Evolutionary conservation across 2,329 filamentous ascomycete genomes (phyloP), one percentile per base, ranked within the genome.

Genomic region (Samsoniella hepiali): DNA sequence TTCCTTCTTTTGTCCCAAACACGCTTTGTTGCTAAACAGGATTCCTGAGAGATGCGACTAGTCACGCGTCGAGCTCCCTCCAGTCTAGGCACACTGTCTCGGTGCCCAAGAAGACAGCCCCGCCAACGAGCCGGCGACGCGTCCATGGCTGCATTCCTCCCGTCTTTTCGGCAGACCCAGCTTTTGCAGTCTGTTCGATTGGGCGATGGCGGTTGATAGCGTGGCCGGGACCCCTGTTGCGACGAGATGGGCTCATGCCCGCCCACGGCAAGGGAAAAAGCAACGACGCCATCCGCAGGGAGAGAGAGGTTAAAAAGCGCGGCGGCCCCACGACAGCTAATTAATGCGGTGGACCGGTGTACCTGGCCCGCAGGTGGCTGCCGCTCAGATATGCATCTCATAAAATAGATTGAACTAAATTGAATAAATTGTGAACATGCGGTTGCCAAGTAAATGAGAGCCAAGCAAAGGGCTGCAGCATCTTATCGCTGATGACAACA

Each of bases 31-130:
- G 47, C 47, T 60, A 27, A 22, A 11, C 49, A 54, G 38, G 50
- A 62, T 62, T 62, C 58, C 58, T 45, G 22, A 62, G 40, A 36
- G 9, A 49, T 36, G n/a, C 47, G 31, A 54, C 17, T 38, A 13
- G 29, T 29, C 49, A 62, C 58, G 49, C 58, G 58, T 51, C 58
- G 55, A 55, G 58, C 58, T 62, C 36, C 31, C 22, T 22, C 22
- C 22, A 22, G 22, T 22, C 22, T 22, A 17, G 27, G 22, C 27
- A 22, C 45, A 22, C 32, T 59, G 57, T 59, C 57, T 59, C 45
- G 13, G 10, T 50, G 56, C 17, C 10, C 10, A 27, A 22, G 44
- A 10, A 36, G 36, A 40, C 53, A 15, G 36, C 36, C 40, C 40
- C 27, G 55, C 29, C 29, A 58, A 22, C 22, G 22, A 22, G 42